Evolutionary conservation across 2,329 filamentous ascomycete species (phyloP).

Genomic region (Sporothrix sp.): DNA sequence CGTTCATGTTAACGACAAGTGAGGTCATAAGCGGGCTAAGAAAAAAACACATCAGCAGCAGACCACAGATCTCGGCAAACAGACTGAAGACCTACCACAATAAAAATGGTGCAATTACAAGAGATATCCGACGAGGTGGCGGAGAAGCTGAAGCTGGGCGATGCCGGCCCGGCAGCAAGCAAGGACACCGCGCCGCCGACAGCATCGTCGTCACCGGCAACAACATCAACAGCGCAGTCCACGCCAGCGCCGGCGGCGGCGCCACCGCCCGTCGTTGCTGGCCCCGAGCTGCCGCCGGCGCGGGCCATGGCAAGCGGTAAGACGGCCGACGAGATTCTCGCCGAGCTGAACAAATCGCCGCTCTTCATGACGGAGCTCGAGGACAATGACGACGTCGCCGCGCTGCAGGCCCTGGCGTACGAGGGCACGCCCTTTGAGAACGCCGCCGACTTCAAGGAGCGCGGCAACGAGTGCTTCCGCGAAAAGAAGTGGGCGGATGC

Average conservation of each 20-base stretch:
- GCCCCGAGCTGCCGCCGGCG: conserved; percentile 38
- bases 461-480: conserved; percentile 81
- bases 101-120: conserved; percentile 16
- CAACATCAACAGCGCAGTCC: not conserved
- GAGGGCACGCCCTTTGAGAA: conserved; percentile 85
- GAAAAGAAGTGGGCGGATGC: conserved; percentile 69
- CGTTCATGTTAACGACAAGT: not conserved
- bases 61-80: not conserved
- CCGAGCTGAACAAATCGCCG: conserved; percentile 54
- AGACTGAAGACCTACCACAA: not conserved
- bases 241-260: not conserved
- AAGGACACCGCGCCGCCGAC: not conserved
- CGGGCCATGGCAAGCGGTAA: conserved; percentile 33
- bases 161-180: not conserved
- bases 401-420: conserved; percentile 80
- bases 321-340: conserved; percentile 45
- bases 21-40: conserved; percentile 7
- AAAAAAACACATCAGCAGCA: not conserved
- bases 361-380: conserved; percentile 95
- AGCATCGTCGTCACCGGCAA: too few relatives aligned
- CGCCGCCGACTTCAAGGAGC: conserved; percentile 74
- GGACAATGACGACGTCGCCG: conserved; percentile 76
- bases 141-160: conserved; percentile 13
- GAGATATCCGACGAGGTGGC: conserved; percentile 16
- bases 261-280: conserved; percentile 7